Percentiles rank a stretch among this genome's conserved stretches.
Conservation (phyloP, 768 basidiomycete genomes). For the Termitomyces sp. region DNA sequence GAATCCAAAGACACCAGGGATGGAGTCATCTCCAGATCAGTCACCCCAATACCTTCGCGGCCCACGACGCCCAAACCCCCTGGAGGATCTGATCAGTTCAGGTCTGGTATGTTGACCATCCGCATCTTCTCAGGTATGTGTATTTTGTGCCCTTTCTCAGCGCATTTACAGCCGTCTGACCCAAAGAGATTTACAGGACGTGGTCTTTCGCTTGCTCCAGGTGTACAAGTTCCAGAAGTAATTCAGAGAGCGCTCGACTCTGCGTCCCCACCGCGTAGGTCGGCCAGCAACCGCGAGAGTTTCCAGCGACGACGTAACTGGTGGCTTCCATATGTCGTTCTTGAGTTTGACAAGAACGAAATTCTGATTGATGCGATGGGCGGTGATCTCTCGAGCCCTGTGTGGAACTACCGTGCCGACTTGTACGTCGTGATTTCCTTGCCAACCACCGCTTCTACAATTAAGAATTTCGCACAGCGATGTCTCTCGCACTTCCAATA, state of each 20-base stretch:
- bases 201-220: constrained; percentile 75
- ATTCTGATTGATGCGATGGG: constrained; percentile 93
- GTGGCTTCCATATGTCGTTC: constrained; percentile 96
- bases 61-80: constrained; percentile 70
- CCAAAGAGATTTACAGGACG: constrained; percentile 42
- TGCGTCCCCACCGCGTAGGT: constrained; percentile 44
- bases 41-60: constrained; percentile 76
- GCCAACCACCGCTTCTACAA: background rate
- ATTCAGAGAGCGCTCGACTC: constrained; percentile 78
- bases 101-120: constrained; percentile 91
- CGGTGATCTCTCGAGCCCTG: constrained; percentile 83
- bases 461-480: constrained; percentile 49
- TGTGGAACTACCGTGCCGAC: constrained; percentile 94
- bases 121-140: constrained; percentile 85
- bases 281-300: constrained; percentile 80
- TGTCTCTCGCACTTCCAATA: constrained; percentile 89
- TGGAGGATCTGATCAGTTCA: constrained; percentile 55
- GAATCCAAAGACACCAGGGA: constrained; percentile 67
- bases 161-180: background rate
- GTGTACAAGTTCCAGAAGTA: constrained; percentile 73
- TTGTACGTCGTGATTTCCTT: constrained; percentile 57
- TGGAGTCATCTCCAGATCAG: constrained; percentile 68
- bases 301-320: constrained; percentile 89
- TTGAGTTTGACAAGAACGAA: constrained; percentile 98
- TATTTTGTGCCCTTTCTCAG: background rate